These are phyloP conservation scores for Incumbomyces delicatus DNA, from an alignment of 2,329 filamentous ascomycete species.

Conservation along the genomic window DNA sequence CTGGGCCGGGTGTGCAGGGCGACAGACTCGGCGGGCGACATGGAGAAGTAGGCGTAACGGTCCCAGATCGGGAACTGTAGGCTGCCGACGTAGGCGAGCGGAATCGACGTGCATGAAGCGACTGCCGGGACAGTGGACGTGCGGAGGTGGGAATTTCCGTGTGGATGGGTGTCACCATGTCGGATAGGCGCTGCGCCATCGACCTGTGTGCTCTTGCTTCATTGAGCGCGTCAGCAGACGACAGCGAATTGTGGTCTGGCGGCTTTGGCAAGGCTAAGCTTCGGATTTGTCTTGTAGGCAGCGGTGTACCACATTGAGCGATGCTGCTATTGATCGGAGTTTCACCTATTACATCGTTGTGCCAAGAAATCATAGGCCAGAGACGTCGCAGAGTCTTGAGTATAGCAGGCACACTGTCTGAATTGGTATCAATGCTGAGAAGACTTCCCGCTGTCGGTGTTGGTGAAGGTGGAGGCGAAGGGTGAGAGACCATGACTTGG, in stretches of 20 bases:
- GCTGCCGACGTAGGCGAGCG: not conserved
- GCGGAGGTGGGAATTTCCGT: not conserved
- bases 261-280: slow-evolving; percentile 14
- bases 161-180: not conserved
- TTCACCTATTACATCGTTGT: slow-evolving; percentile 14
- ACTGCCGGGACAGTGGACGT: not conserved
- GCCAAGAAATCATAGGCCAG: slow-evolving; percentile 14
- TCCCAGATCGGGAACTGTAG: not conserved
- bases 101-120: not conserved
- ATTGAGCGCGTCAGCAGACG: not conserved
- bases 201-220: not conserved
- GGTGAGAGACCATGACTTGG: slow-evolving; percentile 12
- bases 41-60: slow-evolving; percentile 7
- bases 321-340: slow-evolving; percentile 19
- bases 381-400: slow-evolving; percentile 13
- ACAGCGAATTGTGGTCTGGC: not conserved
- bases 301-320: slow-evolving; percentile 17
- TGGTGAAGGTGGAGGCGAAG: slow-evolving; percentile 15
- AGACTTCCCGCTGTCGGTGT: slow-evolving; percentile 11
- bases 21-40: slow-evolving; percentile 12
- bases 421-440: slow-evolving; percentile 16
- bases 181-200: not conserved
- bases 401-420: slow-evolving; percentile 12
- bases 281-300: slow-evolving; percentile 12
- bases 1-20: slow-evolving; percentile 15